A percentile compares a stretch with the other conserved stretches of the same genome.
Conservation (phyloP, 192 early-diverging fungal genomes). For the Radiomyces spectabilis region DNA sequence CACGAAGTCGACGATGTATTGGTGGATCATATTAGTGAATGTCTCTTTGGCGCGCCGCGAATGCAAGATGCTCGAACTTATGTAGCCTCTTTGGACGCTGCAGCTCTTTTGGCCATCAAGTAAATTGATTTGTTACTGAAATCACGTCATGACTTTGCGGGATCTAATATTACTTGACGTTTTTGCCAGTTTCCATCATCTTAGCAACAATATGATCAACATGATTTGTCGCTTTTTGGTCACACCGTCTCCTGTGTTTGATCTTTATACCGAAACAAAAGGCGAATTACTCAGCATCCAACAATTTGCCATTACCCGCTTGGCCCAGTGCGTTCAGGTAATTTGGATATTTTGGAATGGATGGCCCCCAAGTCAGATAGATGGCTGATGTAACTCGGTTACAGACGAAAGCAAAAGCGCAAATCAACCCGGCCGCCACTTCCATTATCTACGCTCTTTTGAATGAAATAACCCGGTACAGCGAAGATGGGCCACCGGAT, state of each 20-base stretch:
- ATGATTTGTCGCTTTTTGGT: conserved; percentile 43
- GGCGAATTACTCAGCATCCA: conserved; percentile 39
- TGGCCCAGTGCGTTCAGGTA: conserved; percentile 45
- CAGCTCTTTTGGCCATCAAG: conserved; percentile 35
- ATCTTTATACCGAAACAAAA: no score
- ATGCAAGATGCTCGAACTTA: conserved; percentile 36
- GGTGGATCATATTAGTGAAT: conserved; percentile 36
- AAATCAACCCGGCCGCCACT: conserved; percentile 18
- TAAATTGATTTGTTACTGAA: no score
- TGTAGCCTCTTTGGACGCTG: conserved; percentile 31
- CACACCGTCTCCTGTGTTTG: conserved; percentile 46
- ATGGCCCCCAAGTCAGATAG: no score
- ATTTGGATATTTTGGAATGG: no score
- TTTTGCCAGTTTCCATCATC: conserved; percentile 16
- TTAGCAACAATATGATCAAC: conserved; percentile 31
- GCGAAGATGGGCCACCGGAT: conserved; percentile 1
- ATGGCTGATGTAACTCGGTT: neutral
- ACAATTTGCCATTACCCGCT: conserved; percentile 37
- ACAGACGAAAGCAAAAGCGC: conserved; percentile 18
- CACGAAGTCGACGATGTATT: conserved; percentile 44
- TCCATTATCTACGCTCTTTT: conserved; percentile 29
- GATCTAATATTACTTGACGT: no score
- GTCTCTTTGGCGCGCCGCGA: conserved; percentile 33
- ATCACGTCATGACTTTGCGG: no score
- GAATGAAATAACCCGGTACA: conserved; percentile 27